Base-by-base conservation (phyloP, 345 rosid species). In the Salix koriyanagi region DNA sequence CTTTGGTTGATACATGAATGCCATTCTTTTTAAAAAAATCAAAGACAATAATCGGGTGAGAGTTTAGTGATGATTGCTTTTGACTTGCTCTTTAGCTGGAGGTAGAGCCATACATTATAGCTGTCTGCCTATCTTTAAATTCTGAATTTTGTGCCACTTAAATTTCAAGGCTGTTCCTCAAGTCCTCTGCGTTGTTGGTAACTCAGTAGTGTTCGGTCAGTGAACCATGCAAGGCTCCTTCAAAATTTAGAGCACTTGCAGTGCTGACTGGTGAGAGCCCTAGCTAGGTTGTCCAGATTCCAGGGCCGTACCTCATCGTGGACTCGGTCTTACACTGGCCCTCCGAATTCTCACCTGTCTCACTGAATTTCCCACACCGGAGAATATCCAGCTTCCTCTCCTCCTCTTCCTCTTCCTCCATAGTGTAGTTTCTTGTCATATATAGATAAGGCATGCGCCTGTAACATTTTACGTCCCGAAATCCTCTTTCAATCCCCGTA, bases 401-500 rank as follows among this genome's bases (percentile, higher is more conserved):
- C 37, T 36, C 37, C 37, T 5, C 37, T 1, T 34, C 37, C 37
- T 4, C 37, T 1, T 36, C 73, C 46, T 79, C 89, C 3, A 58
- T 84, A 6, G 82, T 84, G 62, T 84, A 6, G 73, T 61, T 67
- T 75, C 80, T 64, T 88, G 87, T 42, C 87, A 77, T 72, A 44
- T 41, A 30, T 30, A 30, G 32, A 30, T 30, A 3, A 1, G 70
- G 85, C 64, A 48, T 76, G 60, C 75, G 69, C 61, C 32, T 91
- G 76, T 36, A 36, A 36, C 37, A 36, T 36, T 36, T 85, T 89
- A 52, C 93, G 92, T 48, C 89, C 83, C 32, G 97, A 96, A 82
- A 83, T 84, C 66, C 81, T 88, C 5, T 93, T 93, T 91, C 80
- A 82, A 87, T 81, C 87, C 80, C 65, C 87, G 87, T 36, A 91